A percentile compares a stretch with the other conserved stretches of the same genome.
Evolutionary conservation across 2,329 filamentous ascomycete genomes (phyloP).

Genomic region (Aspergillus brunneoviolaceus): DNA sequence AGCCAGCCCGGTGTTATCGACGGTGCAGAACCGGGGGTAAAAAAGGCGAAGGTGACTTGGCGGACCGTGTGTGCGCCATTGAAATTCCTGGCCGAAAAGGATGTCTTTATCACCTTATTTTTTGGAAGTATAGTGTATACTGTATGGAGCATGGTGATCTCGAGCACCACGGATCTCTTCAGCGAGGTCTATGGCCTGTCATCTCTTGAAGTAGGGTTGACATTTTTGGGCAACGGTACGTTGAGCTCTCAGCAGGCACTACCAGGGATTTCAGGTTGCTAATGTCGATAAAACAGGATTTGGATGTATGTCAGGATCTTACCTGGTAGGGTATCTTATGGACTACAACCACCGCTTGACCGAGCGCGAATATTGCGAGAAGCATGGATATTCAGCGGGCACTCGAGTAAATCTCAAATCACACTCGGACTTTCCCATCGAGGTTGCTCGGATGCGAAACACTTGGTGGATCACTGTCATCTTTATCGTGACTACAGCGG

Average conservation of each 20-base stretch:
- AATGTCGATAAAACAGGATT: constrained; percentile 1
- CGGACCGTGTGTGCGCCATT: constrained; percentile 36
- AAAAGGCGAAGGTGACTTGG: constrained; percentile 26
- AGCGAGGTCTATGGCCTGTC: constrained; percentile 34
- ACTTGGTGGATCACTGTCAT: constrained; percentile 32
- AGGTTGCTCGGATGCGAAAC: constrained; percentile 38
- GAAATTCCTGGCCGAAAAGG: constrained; percentile 46
- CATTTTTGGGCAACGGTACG: constrained; percentile 43
- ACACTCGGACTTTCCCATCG: constrained; percentile 44
- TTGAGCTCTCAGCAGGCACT: not conserved
- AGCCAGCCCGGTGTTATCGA: constrained; percentile 13
- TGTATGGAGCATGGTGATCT: constrained; percentile 52
- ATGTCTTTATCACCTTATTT: constrained; percentile 46
- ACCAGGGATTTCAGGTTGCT: not conserved
- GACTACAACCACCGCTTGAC: constrained; percentile 40
- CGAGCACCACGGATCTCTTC: constrained; percentile 43
- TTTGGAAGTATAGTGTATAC: constrained; percentile 49
- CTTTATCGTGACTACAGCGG: constrained; percentile 15
- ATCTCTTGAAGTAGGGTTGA: constrained; percentile 42
- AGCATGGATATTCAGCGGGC: constrained; percentile 2
- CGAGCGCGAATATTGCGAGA: constrained; percentile 24
- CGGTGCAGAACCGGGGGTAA: constrained; percentile 18
- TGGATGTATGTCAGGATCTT: constrained; percentile 7
- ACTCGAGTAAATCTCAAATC: constrained; percentile 23
- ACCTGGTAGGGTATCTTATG: constrained; percentile 23